Conservation (phyloP, 305 asterid species). For the Solanum aculeatissimum region DNA sequence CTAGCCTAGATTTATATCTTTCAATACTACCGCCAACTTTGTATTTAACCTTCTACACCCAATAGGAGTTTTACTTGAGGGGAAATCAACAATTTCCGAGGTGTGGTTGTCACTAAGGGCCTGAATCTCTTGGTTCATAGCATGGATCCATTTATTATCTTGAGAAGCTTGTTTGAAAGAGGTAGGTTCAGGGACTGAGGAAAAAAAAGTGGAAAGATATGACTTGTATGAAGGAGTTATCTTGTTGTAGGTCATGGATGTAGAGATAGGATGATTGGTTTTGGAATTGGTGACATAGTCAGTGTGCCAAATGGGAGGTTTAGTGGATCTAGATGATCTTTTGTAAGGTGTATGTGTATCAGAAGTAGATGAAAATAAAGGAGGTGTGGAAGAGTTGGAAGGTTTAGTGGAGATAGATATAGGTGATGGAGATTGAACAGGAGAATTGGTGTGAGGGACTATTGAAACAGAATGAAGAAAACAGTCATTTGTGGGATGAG, state of each 20-base stretch:
- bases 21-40: neutral
- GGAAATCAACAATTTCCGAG: neutral
- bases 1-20: too few relatives aligned
- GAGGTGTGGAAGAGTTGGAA: too few relatives aligned
- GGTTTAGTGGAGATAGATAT: too few relatives aligned
- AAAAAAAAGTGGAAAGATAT: neutral
- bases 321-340: neutral
- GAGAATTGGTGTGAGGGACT: too few relatives aligned
- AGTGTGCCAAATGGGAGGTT: neutral
- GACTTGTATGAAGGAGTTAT: neutral
- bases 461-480: too few relatives aligned
- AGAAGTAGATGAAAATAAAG: too few relatives aligned
- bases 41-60: neutral
- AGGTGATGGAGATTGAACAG: too few relatives aligned
- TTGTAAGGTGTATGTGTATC: neutral
- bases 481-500: too few relatives aligned
- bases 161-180: neutral
- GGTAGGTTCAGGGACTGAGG: neutral
- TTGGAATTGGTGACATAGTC: neutral
- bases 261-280: neutral
- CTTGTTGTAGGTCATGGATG: neutral
- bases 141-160: too few relatives aligned
- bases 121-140: neutral
- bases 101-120: neutral
- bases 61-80: neutral